Percentiles rank a stretch among this genome's conserved stretches.
These are phyloP conservation scores for Penicillium sp. DNA, from an alignment of 2,329 filamentous ascomycete species.

Conservation along the genomic window DNA sequence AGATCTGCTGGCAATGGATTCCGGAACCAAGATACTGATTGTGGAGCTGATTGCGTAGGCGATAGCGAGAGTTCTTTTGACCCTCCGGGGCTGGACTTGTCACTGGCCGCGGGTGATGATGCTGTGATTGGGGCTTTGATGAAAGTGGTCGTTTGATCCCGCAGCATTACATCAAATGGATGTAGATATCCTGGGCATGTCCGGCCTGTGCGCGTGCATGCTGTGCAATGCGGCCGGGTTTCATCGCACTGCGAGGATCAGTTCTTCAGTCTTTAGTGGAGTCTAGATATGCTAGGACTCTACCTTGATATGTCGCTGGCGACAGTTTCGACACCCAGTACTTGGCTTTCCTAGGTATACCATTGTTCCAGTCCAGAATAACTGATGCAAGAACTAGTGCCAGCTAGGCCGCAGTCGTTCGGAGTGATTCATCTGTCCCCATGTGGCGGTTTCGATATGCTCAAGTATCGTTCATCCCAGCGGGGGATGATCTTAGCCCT, in stretches of 20 bases:
- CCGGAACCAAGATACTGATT: conserved; percentile 1
- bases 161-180: conserved; percentile 30
- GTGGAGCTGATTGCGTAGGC: neutral
- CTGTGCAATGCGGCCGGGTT: conserved; percentile 29
- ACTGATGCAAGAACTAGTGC: too few relatives aligned
- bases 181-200: conserved; percentile 30
- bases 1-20: conserved; percentile 13
- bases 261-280: neutral
- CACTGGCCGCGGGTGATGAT: neutral
- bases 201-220: conserved; percentile 28
- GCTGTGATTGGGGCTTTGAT: neutral
- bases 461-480: conserved; percentile 1
- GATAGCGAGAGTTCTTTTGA: neutral
- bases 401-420: too few relatives aligned
- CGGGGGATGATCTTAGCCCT: too few relatives aligned
- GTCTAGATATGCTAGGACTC: neutral
- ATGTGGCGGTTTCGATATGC: neutral
- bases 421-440: too few relatives aligned
- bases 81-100: neutral
- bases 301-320: conserved; percentile 32
- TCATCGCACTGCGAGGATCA: conserved; percentile 29
- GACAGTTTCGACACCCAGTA: conserved; percentile 30
- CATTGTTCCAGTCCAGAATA: conserved; percentile 16
- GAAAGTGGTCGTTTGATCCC: conserved; percentile 24
- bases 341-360: conserved; percentile 31